Conservation (phyloP, 2,329 filamentous ascomycete species). For the Aspergillus carbonarius region DNA sequence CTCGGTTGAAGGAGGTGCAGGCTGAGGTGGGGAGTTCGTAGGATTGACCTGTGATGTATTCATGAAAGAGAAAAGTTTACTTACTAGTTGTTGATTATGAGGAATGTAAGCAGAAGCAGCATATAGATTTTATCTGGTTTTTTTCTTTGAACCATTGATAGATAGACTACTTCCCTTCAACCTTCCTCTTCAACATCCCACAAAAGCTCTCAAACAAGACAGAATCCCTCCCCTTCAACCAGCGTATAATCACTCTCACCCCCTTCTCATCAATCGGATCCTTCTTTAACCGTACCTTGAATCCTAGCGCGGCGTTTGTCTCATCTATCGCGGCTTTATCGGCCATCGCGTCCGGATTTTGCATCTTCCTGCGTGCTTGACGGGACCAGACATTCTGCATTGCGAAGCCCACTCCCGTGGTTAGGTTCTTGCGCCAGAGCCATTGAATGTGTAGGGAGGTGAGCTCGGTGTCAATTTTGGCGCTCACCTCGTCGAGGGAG, state of each 20-base stretch:
- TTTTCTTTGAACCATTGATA: too few species aligned
- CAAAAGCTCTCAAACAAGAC: slow-evolving; percentile 83
- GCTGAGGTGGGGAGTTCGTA: slow-evolving; percentile 32
- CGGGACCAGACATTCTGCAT: slow-evolving; percentile 74
- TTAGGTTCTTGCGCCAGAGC: slow-evolving; percentile 58
- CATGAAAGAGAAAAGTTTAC: background rate
- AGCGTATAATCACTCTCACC: slow-evolving; percentile 59
- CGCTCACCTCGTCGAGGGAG: slow-evolving; percentile 33
- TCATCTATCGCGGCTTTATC: slow-evolving; percentile 35
- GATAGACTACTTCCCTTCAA: slow-evolving; percentile 25
- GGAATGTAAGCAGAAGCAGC: background rate
- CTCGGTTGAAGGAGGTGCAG: slow-evolving; percentile 38
- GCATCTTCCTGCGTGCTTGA: slow-evolving; percentile 63
- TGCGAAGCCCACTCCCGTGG: slow-evolving; percentile 62
- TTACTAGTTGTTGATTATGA: background rate
- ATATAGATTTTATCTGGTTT: background rate
- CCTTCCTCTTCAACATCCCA: slow-evolving; percentile 68
- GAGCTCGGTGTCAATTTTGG: slow-evolving; percentile 51
- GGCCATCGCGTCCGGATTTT: slow-evolving; percentile 23
- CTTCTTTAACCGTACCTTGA: slow-evolving; percentile 54
- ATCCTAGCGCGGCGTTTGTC: slow-evolving; percentile 54
- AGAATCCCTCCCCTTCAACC: slow-evolving; percentile 72
- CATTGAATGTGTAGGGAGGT: slow-evolving; percentile 61
- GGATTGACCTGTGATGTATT: background rate
- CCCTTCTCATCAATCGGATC: slow-evolving; percentile 35